These are phyloP conservation scores for Aureobasidium leucospermi DNA, from an alignment of 2,329 filamentous ascomycete species.

Conservation along the genomic window DNA sequence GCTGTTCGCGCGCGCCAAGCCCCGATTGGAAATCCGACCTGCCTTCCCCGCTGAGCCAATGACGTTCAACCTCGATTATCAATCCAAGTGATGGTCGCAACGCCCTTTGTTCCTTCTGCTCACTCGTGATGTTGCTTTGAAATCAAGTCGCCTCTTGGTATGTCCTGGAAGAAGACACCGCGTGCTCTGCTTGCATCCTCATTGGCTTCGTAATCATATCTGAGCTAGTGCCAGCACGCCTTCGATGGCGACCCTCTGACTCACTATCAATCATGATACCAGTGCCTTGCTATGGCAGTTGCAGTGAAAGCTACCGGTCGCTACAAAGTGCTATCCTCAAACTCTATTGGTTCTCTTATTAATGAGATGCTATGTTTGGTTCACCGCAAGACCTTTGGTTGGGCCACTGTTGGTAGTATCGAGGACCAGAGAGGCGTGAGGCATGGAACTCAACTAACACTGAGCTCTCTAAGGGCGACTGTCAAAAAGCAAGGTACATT, in stretches of 20 bases:
- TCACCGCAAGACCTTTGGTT: no score
- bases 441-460: no score
- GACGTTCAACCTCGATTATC: background rate
- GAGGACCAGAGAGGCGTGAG: no score
- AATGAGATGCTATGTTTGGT: no score
- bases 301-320: background rate
- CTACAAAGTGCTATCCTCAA: no score
- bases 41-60: background rate
- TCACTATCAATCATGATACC: background rate
- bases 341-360: no score
- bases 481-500: no score
- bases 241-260: background rate
- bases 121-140: background rate
- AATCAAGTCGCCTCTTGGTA: background rate
- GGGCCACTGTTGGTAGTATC: no score
- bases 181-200: background rate
- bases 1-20: background rate
- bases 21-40: background rate
- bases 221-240: background rate
- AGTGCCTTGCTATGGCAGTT: background rate
- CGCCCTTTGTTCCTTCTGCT: background rate
- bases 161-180: background rate
- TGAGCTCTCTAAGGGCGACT: no score
- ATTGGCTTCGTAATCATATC: background rate
- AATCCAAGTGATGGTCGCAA: background rate